phyloP scores from a whole-genome alignment of 768 basidiomycete genomes.

The Brasilioporus rufonigricans region DNA sequence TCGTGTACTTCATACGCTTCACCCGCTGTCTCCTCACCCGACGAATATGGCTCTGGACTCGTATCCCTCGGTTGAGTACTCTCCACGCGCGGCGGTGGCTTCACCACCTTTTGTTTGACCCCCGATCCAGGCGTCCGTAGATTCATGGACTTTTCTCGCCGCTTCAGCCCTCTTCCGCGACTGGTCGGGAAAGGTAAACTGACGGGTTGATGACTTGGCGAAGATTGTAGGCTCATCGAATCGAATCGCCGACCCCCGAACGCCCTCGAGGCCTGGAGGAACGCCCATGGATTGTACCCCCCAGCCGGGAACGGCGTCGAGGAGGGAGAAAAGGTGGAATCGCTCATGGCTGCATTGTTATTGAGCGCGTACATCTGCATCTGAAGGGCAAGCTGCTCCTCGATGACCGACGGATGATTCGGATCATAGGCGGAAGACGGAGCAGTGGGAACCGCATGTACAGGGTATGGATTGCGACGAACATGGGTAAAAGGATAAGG shows the following conservation, averaged over 20 bases:
- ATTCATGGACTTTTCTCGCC: conserved; percentile 40
- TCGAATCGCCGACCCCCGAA: conserved; percentile 44
- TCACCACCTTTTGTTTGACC: conserved; percentile 36
- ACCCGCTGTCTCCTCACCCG: conserved; percentile 78
- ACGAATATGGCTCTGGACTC: conserved; percentile 71
- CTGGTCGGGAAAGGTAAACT: conserved; percentile 49
- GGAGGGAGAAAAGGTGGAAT: conserved; percentile 76
- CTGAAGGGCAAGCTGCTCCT: conserved; percentile 70
- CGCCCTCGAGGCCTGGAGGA: conserved; percentile 54
- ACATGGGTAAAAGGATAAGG: conserved; percentile 78
- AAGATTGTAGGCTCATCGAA: conserved; percentile 55
- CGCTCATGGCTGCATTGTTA: conserved; percentile 60
- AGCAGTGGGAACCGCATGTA: conserved; percentile 42
- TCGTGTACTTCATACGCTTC: conserved; percentile 48
- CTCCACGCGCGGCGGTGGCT: conserved; percentile 75
- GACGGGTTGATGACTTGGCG: conserved; percentile 34
- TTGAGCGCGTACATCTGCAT: conserved; percentile 77
- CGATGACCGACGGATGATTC: conserved; percentile 49
- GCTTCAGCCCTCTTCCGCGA: conserved; percentile 45
- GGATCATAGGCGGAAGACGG: conserved; percentile 38
- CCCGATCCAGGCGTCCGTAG: conserved; percentile 25
- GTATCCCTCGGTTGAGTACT: conserved; percentile 83
- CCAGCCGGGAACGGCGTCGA: conserved; percentile 68
- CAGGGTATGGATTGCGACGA: conserved; percentile 47
- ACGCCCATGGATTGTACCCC: conserved; percentile 72